Evolutionary conservation across 1,284 basidiomycete species (phyloP).

Genomic region (Ustilago shanxiensis): DNA sequence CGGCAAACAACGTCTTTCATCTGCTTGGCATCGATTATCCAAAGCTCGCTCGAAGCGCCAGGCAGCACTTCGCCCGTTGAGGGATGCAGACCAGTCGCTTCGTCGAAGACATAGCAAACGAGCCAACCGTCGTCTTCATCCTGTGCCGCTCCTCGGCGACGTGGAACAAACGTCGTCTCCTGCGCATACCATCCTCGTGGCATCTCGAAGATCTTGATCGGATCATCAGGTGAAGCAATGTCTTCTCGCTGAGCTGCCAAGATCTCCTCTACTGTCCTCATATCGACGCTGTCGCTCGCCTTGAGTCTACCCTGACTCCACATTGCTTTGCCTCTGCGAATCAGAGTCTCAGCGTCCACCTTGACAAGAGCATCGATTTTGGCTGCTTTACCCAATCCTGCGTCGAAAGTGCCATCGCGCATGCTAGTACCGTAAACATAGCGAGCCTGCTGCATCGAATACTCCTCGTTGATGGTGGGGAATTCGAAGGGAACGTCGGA

Average conservation of each 20-base stretch:
- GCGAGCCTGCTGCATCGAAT: conserved; percentile 69
- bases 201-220: conserved; percentile 71
- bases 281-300: conserved; percentile 69
- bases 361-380: conserved; percentile 74
- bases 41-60: conserved; percentile 71
- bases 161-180: conserved; percentile 72
- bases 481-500: conserved; percentile 73
- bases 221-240: conserved; percentile 11
- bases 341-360: conserved; percentile 70
- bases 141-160: conserved; percentile 10
- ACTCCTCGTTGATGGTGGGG: conserved; percentile 70
- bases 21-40: conserved; percentile 72
- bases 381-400: conserved; percentile 72
- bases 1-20: conserved; percentile 71
- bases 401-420: conserved; percentile 70
- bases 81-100: conserved; percentile 67
- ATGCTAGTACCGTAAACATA: conserved; percentile 71
- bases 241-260: conserved; percentile 63
- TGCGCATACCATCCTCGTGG: conserved; percentile 72
- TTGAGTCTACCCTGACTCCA: conserved; percentile 49
- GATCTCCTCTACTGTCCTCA: conserved; percentile 70
- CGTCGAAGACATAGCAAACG: conserved; percentile 73
- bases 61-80: conserved; percentile 69
- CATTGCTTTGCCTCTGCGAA: conserved; percentile 64
- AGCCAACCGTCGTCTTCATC: conserved; percentile 73